These are phyloP conservation scores for Ganoderma lucidum DNA, from an alignment of 1,284 basidiomycete genomes.

Conservation along the genomic window DNA sequence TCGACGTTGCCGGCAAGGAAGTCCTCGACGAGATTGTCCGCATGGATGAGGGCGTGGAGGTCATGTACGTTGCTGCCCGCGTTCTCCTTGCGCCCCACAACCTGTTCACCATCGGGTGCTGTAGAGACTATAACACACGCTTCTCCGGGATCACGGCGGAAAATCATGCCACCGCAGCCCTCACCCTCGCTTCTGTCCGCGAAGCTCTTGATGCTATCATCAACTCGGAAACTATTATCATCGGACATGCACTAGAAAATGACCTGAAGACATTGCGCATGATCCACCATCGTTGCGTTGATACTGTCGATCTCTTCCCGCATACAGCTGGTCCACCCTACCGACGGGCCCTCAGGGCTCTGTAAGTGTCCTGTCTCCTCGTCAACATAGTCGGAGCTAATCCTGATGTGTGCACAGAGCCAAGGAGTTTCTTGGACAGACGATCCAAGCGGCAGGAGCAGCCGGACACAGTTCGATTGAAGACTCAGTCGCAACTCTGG, in stretches of 20 bases:
- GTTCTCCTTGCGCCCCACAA: too few species aligned
- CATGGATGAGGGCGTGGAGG: slow-evolving; percentile 78
- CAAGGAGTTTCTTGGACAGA: slow-evolving; percentile 77
- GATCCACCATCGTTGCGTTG: slow-evolving; percentile 82
- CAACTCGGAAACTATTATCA: slow-evolving; percentile 80
- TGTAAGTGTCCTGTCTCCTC: slow-evolving; percentile 58
- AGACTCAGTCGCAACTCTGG: slow-evolving; percentile 85
- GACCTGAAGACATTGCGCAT: slow-evolving; percentile 89
- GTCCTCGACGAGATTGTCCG: slow-evolving; percentile 86
- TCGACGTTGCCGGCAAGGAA: slow-evolving; percentile 75
- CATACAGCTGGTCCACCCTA: slow-evolving; percentile 83
- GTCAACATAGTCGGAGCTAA: slow-evolving; percentile 9
- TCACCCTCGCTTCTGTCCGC: slow-evolving; percentile 72
- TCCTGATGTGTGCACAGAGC: slow-evolving; percentile 54
- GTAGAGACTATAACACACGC: slow-evolving; percentile 88
- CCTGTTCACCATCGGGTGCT: background rate
- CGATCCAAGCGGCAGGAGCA: slow-evolving; percentile 81
- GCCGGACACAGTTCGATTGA: slow-evolving; percentile 87
- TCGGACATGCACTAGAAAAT: slow-evolving; percentile 90
- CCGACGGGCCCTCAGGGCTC: slow-evolving; percentile 77
- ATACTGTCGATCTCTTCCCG: slow-evolving; percentile 86
- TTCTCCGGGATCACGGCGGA: slow-evolving; percentile 87
- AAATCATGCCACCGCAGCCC: slow-evolving; percentile 61
- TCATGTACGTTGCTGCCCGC: slow-evolving; percentile 65
- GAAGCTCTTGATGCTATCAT: slow-evolving; percentile 74